Conservation (phyloP, 2,329 filamentous ascomycete genomes). For the Penicillium paneum region DNA sequence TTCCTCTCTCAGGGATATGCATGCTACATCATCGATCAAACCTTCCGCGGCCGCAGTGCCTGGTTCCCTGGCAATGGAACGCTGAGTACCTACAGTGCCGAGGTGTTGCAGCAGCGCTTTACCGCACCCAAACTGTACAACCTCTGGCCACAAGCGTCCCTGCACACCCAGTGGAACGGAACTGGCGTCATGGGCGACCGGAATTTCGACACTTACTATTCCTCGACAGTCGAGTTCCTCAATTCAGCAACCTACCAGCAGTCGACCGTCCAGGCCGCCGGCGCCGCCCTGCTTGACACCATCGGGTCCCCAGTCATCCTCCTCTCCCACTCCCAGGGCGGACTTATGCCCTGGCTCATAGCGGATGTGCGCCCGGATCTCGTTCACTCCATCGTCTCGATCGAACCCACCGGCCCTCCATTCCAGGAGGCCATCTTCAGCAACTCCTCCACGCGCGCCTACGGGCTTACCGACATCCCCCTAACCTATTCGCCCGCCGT, state of each 20-base stretch:
- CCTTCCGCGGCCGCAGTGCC: constrained; percentile 37
- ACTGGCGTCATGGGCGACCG: constrained; percentile 41
- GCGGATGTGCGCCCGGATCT: constrained; percentile 49
- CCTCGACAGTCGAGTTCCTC: constrained; percentile 27
- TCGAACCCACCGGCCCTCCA: constrained; percentile 55
- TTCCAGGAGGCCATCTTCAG: constrained; percentile 45
- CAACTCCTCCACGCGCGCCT: constrained; percentile 37
- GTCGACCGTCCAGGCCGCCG: constrained; percentile 37
- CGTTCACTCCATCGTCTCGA: constrained; percentile 48
- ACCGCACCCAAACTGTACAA: constrained; percentile 36
- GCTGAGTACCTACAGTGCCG: constrained; percentile 18
- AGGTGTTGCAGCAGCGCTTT: constrained; percentile 29
- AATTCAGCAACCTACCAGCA: constrained; percentile 21
- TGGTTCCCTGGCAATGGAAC: constrained; percentile 20
- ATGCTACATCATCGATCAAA: constrained; percentile 46
- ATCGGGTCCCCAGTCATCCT: constrained; percentile 45
- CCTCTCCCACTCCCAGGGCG: constrained; percentile 51
- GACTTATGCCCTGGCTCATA: constrained; percentile 47
- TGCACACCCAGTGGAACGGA: constrained; percentile 46
- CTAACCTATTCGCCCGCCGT: constrained; percentile 49
- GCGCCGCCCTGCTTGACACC: constrained; percentile 43
- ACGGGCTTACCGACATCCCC: constrained; percentile 50
- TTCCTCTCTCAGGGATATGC: constrained; percentile 47
- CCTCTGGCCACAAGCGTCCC: constrained; percentile 42
- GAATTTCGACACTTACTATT: constrained; percentile 50